Evolutionary conservation across 768 basidiomycete species (phyloP).

Genomic region (Lactarius tabidus): DNA sequence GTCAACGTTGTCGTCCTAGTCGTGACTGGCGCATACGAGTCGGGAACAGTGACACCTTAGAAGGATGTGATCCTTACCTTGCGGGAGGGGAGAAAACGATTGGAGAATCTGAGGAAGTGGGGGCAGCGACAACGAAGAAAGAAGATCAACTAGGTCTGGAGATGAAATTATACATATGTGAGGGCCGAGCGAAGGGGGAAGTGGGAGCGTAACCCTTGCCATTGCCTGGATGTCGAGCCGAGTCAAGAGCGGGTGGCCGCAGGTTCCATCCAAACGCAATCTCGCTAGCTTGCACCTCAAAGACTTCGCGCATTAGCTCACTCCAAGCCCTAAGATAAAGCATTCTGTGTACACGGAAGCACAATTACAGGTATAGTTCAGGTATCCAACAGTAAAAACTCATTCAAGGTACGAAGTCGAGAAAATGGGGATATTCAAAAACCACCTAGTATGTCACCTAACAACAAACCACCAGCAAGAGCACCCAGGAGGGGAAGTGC

Average conservation of each 20-base stretch:
- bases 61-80: constrained; percentile 45
- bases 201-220: constrained; percentile 42
- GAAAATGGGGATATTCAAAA: constrained; percentile 1
- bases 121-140: constrained; percentile 58
- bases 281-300: background rate
- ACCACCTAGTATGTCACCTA: constrained; percentile 10
- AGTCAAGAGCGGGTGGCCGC: background rate
- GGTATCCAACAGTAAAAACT: background rate
- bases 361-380: background rate
- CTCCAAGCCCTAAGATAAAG: background rate
- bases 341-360: background rate
- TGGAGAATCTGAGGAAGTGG: constrained; percentile 71
- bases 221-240: constrained; percentile 2
- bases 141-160: constrained; percentile 59
- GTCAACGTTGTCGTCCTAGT: constrained; percentile 71
- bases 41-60: constrained; percentile 10
- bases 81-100: constrained; percentile 78
- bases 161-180: constrained; percentile 75
- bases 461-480: constrained; percentile 36
- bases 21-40: constrained; percentile 49
- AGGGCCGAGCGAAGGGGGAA: constrained; percentile 76
- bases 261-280: background rate
- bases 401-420: background rate
- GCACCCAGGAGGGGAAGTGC: constrained; percentile 35
- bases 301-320: background rate